These are phyloP conservation scores for Malus hybrid DNA, from an alignment of 331 rosid genomes.

Conservation along the genomic window DNA sequence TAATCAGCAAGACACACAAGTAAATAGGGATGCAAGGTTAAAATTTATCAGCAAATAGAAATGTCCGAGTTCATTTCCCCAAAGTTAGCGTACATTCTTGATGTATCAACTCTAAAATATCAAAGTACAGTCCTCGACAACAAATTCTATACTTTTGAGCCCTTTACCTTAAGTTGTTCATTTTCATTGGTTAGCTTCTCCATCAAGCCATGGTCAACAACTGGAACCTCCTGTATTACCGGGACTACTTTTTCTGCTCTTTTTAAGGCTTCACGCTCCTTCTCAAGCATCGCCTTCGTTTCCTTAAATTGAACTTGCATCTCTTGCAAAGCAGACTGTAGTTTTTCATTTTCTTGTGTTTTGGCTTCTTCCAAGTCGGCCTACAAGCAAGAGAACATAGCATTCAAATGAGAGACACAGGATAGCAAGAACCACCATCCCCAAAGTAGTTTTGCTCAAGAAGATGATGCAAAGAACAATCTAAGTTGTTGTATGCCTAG, in stretches of 20 bases:
- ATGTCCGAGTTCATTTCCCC: neutral
- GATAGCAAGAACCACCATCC: neutral
- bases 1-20: slow-evolving; percentile 27
- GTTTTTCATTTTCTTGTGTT: slow-evolving; percentile 72
- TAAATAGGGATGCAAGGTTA: slow-evolving; percentile 4
- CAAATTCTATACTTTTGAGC: slow-evolving; percentile 12
- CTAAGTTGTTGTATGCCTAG: neutral
- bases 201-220: slow-evolving; percentile 66
- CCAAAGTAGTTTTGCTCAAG: neutral
- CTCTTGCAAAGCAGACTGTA: slow-evolving; percentile 77
- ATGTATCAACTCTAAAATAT: neutral
- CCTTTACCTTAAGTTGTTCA: slow-evolving; percentile 87
- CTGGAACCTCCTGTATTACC: slow-evolving; percentile 85
- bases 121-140: neutral
- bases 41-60: neutral
- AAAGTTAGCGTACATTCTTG: neutral
- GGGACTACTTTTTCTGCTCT: slow-evolving; percentile 61
- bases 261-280: slow-evolving; percentile 66
- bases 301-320: slow-evolving; percentile 83
- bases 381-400: slow-evolving; percentile 34
- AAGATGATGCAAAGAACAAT: neutral
- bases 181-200: slow-evolving; percentile 81
- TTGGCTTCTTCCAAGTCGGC: slow-evolving; percentile 84
- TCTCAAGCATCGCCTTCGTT: slow-evolving; percentile 57
- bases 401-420: neutral